phyloP scores from a whole-genome alignment of 176 grass and related monocot genomes.

The Eragrostis nindensis region DNA sequence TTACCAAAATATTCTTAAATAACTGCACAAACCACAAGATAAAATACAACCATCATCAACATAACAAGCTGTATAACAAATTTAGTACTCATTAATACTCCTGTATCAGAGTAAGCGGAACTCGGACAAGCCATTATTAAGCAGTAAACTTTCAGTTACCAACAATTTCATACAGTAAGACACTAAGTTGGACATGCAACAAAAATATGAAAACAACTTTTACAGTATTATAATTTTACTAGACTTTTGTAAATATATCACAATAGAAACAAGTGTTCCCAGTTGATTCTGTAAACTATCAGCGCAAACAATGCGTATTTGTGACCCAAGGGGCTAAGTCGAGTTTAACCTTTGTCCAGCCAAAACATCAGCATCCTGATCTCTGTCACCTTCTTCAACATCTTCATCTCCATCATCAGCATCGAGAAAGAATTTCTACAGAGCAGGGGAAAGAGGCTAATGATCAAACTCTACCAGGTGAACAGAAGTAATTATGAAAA shows the following conservation, averaged over 20 bases:
- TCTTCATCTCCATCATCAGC: slow-evolving; percentile 75
- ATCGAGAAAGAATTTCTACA: slow-evolving; percentile 94
- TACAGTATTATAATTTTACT: neutral
- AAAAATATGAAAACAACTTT: neutral
- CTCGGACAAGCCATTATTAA: neutral
- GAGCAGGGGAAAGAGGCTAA: slow-evolving; percentile 20
- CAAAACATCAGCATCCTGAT: slow-evolving; percentile 45
- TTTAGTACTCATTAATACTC: too few relatives aligned
- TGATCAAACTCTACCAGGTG: slow-evolving; percentile 18
- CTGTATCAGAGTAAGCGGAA: neutral
- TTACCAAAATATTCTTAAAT: neutral
- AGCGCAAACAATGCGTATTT: neutral
- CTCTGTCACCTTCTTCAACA: slow-evolving; percentile 46
- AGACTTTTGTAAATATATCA: neutral
- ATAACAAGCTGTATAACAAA: neutral
- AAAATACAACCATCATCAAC: slow-evolving; percentile 16
- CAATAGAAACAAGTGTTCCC: neutral
- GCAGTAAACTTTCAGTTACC: neutral
- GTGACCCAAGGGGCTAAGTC: neutral
- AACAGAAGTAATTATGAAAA: slow-evolving; percentile 20
- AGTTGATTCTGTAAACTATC: neutral
- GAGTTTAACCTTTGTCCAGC: slow-evolving; percentile 50
- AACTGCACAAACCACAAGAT: neutral
- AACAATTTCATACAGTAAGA: neutral
- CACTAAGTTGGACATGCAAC: neutral